A percentile compares a stretch with the other conserved stretches of the same genome.
Evolutionary conservation across 2,329 filamentous ascomycete genomes (phyloP).

Genomic region (Aureobasidium musti): DNA sequence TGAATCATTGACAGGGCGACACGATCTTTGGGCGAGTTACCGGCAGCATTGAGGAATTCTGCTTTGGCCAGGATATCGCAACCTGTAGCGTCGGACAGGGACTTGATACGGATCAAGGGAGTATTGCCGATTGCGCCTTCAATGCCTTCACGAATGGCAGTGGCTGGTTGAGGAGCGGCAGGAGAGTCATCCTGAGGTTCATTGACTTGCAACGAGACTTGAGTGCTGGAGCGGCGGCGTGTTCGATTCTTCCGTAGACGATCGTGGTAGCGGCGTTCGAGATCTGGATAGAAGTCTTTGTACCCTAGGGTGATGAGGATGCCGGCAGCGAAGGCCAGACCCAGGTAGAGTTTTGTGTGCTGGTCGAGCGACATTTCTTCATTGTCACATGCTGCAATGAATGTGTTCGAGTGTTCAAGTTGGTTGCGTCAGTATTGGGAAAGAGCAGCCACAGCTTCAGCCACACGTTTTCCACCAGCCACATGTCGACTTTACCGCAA

Average conservation of each 20-base stretch:
- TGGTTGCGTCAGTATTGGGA: slow-evolving; percentile 1
- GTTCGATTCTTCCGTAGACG: slow-evolving; percentile 35
- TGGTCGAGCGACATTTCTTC: slow-evolving; percentile 25
- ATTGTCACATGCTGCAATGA: slow-evolving; percentile 24
- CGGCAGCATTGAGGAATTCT: slow-evolving; percentile 93
- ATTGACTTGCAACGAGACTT: slow-evolving; percentile 42
- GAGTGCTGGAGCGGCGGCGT: slow-evolving; percentile 35
- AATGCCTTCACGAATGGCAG: slow-evolving; percentile 70
- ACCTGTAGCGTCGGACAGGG: slow-evolving; percentile 81
- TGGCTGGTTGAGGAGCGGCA: neutral
- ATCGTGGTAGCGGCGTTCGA: slow-evolving; percentile 65
- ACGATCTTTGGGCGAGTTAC: slow-evolving; percentile 90
- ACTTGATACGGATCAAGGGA: slow-evolving; percentile 81
- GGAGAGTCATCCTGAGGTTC: slow-evolving; percentile 17
- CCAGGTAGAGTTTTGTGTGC: slow-evolving; percentile 29
- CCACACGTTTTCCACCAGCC: neutral
- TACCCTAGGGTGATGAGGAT: slow-evolving; percentile 73
- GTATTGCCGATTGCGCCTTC: slow-evolving; percentile 94
- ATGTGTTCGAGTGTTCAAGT: neutral
- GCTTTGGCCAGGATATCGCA: slow-evolving; percentile 91
- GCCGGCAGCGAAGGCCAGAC: slow-evolving; percentile 66
- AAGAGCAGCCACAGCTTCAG: slow-evolving; percentile 17
- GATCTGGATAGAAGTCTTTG: slow-evolving; percentile 76
- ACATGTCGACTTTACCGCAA: neutral
- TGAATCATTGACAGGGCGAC: slow-evolving; percentile 90